Conservation (phyloP, 2,329 filamentous ascomycete genomes). For the Beauveria scarabaeidicola region DNA sequence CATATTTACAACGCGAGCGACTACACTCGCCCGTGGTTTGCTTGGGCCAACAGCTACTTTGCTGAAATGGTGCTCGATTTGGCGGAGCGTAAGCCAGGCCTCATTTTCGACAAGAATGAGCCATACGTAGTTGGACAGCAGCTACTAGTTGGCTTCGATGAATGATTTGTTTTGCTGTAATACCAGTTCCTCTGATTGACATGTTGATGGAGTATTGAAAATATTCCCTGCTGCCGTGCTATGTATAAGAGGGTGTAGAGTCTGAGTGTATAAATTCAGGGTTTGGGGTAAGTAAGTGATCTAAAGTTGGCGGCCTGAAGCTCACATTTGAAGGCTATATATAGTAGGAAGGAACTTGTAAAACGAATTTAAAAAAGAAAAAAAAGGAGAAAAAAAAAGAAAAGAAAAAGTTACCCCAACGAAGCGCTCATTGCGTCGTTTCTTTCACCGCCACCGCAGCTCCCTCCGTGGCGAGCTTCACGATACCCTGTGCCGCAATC, state of each 20-base stretch:
- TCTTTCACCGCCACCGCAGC: neutral
- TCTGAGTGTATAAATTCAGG: too few relatives aligned
- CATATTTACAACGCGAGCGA: constrained; percentile 30
- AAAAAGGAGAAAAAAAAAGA: neutral
- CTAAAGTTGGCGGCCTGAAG: neutral
- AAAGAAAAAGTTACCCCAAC: neutral
- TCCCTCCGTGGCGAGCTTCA: neutral
- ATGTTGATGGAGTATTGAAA: neutral
- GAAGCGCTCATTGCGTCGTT: neutral
- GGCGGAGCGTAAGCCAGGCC: constrained; percentile 70
- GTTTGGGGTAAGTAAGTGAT: too few relatives aligned
- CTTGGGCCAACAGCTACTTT: constrained; percentile 35
- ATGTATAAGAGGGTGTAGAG: too few relatives aligned
- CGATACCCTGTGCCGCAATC: constrained; percentile 22
- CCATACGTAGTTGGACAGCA: constrained; percentile 5
- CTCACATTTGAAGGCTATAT: neutral
- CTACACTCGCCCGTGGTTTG: constrained; percentile 39
- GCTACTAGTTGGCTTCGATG: too few relatives aligned
- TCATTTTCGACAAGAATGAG: constrained; percentile 41
- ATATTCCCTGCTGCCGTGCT: too few relatives aligned
- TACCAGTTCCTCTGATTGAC: too few relatives aligned
- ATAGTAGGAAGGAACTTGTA: neutral
- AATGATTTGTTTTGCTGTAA: too few relatives aligned
- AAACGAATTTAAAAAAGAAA: neutral
- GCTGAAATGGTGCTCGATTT: constrained; percentile 55